Percentiles rank a stretch among this genome's conserved stretches.
phyloP scores from a whole-genome alignment of 768 basidiomycete genomes.

The Panaeolus cyanescens region DNA sequence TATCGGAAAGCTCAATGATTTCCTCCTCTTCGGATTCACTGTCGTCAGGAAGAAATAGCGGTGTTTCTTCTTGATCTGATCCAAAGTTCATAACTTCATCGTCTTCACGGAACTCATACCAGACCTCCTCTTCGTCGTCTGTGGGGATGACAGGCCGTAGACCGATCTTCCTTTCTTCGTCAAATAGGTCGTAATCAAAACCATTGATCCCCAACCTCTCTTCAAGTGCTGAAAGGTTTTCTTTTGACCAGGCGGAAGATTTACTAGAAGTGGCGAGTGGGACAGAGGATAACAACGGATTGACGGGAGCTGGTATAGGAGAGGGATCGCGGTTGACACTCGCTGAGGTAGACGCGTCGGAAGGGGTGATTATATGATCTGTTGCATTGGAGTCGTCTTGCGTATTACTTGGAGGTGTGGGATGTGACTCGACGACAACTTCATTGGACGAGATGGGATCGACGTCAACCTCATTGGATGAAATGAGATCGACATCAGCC shows the following conservation, averaged over 20 bases:
- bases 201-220: neutral
- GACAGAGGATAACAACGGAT: neutral
- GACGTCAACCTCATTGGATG: neutral
- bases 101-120: neutral
- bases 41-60: neutral
- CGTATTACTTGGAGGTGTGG: too few species aligned
- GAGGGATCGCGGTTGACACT: too few species aligned
- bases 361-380: too few species aligned
- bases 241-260: neutral
- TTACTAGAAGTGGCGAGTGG: neutral
- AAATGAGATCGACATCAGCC: neutral
- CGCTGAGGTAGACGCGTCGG: too few species aligned
- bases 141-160: neutral
- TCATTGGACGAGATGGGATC: too few species aligned
- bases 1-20: conserved; percentile 17
- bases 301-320: too few species aligned
- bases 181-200: neutral
- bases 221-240: neutral
- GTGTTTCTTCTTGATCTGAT: neutral
- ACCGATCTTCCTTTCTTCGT: neutral
- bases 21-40: conserved; percentile 23
- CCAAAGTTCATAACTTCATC: neutral
- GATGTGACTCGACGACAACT: neutral
- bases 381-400: too few species aligned
- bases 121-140: neutral